Percentiles rank a stretch among this genome's conserved stretches.
Evolutionary conservation across 257 asterid species (phyloP).

Genomic region (Solanum chiquidenum): DNA sequence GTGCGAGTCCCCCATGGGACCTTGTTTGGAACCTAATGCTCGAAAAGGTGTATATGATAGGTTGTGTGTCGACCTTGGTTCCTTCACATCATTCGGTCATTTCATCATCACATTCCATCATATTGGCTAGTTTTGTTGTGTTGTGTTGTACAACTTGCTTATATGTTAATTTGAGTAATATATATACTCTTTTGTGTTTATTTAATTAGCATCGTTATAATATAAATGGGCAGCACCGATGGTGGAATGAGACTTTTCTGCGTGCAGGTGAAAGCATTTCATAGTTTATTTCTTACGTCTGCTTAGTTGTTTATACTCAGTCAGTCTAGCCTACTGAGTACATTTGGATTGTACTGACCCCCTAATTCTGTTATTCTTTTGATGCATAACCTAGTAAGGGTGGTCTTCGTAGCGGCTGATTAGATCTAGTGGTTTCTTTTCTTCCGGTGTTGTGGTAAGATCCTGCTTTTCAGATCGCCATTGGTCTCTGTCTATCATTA

Average conservation of each 20-base stretch:
- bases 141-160: neutral
- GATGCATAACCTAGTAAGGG: neutral
- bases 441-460: neutral
- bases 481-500: neutral
- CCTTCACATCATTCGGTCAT: neutral
- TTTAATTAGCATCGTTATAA: neutral
- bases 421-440: too few relatives aligned
- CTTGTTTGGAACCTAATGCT: neutral
- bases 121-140: too few relatives aligned
- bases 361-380: neutral
- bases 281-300: neutral
- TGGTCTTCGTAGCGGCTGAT: neutral
- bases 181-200: neutral
- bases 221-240: too few relatives aligned
- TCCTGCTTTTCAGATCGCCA: fast-evolving
- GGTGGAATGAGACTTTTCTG: too few relatives aligned
- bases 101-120: neutral
- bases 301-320: neutral
- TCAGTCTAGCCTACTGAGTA: neutral
- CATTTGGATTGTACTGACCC: neutral
- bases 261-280: neutral
- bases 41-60: neutral
- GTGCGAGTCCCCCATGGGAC: neutral
- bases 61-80: neutral
- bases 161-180: neutral